Evolutionary conservation across 2,329 filamentous ascomycete genomes (phyloP).

Genomic region (Clonostachys byssicola): DNA sequence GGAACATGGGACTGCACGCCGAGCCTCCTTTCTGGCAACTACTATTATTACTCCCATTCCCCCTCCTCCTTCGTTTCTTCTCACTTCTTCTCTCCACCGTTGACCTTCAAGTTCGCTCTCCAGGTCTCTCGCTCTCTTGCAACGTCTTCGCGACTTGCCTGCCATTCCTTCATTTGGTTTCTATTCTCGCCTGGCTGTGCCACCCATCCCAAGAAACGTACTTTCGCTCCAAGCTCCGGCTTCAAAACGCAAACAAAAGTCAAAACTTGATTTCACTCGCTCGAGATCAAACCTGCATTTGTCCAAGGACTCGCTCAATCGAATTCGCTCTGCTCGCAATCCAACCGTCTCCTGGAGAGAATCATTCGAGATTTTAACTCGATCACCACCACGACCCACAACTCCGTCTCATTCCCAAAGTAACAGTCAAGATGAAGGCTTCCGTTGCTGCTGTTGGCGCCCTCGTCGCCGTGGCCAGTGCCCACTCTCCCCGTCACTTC

Average conservation of each 20-base stretch:
- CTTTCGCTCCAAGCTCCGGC: constrained; percentile 1
- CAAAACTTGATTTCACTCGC: background rate
- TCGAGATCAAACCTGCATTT: background rate
- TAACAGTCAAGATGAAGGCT: constrained; percentile 40
- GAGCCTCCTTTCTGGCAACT: no score
- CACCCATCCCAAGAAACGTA: constrained; percentile 3
- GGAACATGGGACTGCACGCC: no score
- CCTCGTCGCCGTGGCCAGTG: constrained; percentile 37
- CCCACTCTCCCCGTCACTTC: constrained; percentile 20
- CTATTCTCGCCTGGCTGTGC: constrained; percentile 1
- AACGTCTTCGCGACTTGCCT: background rate
- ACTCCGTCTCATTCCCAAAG: background rate
- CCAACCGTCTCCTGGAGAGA: constrained; percentile 1
- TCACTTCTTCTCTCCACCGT: constrained; percentile 1
- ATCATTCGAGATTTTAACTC: no score
- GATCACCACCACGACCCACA: background rate
- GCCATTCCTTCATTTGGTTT: background rate
- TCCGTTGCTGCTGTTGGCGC: constrained; percentile 35
- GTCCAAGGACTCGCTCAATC: constrained; percentile 4
- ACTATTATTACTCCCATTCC: no score
- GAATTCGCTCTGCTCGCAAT: constrained; percentile 5
- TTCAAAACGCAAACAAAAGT: background rate
- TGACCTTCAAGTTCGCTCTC: constrained; percentile 3
- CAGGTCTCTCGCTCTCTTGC: constrained; percentile 2
- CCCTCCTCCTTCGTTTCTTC: background rate